Percentiles rank a stretch among this genome's conserved stretches.
Conservation (phyloP, 768 basidiomycete species). For the Dacryopinax spathularia region DNA sequence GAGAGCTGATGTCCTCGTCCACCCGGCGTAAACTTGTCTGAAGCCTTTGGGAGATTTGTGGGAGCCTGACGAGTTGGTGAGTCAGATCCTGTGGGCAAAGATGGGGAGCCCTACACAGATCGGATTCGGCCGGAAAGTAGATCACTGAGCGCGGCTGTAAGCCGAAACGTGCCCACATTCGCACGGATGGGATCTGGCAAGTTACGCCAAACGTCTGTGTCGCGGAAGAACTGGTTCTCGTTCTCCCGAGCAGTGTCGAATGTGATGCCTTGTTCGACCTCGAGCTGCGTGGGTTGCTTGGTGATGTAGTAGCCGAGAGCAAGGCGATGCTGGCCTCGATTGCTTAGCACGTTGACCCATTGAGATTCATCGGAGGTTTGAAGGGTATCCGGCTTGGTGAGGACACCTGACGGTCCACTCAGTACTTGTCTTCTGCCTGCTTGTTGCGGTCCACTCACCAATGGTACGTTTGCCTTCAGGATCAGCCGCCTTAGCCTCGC, state of each 20-base stretch:
- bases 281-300: slow-evolving; percentile 39
- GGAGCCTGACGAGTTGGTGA: slow-evolving; percentile 28
- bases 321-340: slow-evolving; percentile 26
- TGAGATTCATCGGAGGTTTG: slow-evolving; percentile 36
- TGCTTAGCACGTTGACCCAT: slow-evolving; percentile 32
- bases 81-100: background rate
- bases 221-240: slow-evolving; percentile 43
- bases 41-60: slow-evolving; percentile 46
- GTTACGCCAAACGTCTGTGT: slow-evolving; percentile 8
- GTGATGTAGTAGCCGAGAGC: slow-evolving; percentile 49
- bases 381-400: slow-evolving; percentile 63
- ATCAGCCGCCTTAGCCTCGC: slow-evolving; percentile 47
- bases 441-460: slow-evolving; percentile 35
- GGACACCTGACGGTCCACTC: slow-evolving; percentile 36
- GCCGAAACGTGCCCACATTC: slow-evolving; percentile 4
- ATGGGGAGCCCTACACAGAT: slow-evolving; percentile 34
- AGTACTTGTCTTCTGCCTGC: background rate
- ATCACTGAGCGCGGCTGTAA: slow-evolving; percentile 43
- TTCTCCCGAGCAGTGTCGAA: slow-evolving; percentile 45
- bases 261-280: slow-evolving; percentile 37
- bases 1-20: slow-evolving; percentile 18
- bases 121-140: slow-evolving; percentile 50
- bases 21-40: slow-evolving; percentile 32
- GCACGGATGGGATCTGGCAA: background rate
- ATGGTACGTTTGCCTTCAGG: slow-evolving; percentile 53